These are phyloP conservation scores for Trypanosoma mega DNA, from an alignment of 208 protist genomes.

Conservation along the genomic window DNA sequence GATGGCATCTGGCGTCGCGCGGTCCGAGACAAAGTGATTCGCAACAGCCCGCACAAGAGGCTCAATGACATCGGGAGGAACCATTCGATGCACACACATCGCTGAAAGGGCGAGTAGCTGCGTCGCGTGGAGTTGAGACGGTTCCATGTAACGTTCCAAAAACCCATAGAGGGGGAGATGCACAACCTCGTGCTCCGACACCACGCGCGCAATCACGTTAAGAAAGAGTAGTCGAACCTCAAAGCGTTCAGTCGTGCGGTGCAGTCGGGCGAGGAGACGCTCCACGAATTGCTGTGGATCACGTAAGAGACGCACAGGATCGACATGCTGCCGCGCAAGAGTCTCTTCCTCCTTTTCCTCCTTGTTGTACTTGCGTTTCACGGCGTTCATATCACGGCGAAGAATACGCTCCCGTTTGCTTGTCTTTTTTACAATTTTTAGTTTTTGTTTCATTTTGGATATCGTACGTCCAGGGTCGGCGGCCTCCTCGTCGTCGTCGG, in stretches of 20 bases:
- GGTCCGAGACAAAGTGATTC: constrained; percentile 97
- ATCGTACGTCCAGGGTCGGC: constrained; percentile 78
- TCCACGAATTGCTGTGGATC: constrained; percentile 96
- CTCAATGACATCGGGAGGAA: constrained; percentile 93
- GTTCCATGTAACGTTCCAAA: constrained; percentile 95
- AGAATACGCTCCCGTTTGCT: constrained; percentile 83
- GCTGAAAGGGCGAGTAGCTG: constrained; percentile 93
- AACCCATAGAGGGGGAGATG: constrained; percentile 97
- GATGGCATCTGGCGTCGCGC: constrained; percentile 91
- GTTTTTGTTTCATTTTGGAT: constrained; percentile 90
- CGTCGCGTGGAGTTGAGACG: constrained; percentile 96
- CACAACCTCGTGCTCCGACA: constrained; percentile 95
- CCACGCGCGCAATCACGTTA: constrained; percentile 95
- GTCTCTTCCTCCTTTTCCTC: constrained; percentile 74
- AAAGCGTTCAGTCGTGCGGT: constrained; percentile 93
- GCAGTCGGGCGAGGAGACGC: constrained; percentile 91
- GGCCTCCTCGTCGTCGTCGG: constrained; percentile 61
- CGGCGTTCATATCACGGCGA: constrained; percentile 64
- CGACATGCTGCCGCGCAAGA: constrained; percentile 87
- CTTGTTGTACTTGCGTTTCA: constrained; percentile 85
- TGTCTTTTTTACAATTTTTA: constrained; percentile 93
- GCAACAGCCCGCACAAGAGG: constrained; percentile 93
- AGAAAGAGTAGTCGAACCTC: constrained; percentile 95
- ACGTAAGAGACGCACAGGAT: constrained; percentile 94
- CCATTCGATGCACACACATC: constrained; percentile 94